phyloP scores from a whole-genome alignment of 2,329 filamentous ascomycete genomes.

The Nigrospora osmanthi region DNA sequence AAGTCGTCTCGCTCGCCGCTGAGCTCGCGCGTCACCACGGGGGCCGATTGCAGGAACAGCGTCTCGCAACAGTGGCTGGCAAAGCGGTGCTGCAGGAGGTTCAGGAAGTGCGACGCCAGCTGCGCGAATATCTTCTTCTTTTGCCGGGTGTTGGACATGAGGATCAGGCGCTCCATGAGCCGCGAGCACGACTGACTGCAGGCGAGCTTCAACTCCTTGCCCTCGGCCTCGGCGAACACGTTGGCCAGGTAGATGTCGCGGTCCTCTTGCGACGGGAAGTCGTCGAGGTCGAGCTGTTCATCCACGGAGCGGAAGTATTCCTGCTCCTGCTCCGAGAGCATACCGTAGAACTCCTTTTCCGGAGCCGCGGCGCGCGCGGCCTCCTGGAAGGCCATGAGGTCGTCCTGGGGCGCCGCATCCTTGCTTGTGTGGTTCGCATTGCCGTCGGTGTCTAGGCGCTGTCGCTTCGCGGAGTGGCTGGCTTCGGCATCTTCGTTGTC shows the following conservation, averaged over 20 bases:
- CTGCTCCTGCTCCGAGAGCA: conserved; percentile 87
- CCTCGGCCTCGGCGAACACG: conserved; percentile 77
- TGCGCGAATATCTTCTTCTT: conserved; percentile 81
- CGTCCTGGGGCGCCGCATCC: conserved; percentile 10
- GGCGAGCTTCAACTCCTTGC: conserved; percentile 92
- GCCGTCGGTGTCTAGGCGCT: conserved; percentile 14
- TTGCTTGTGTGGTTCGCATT: conserved; percentile 7
- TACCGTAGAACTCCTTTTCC: conserved; percentile 80
- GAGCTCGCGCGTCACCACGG: conserved; percentile 69
- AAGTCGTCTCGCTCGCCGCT: conserved; percentile 38
- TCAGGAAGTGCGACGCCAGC: conserved; percentile 79
- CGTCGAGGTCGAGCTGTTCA: conserved; percentile 81
- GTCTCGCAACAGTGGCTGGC: conserved; percentile 96
- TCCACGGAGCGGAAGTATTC: conserved; percentile 91
- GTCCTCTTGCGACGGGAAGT: conserved; percentile 73
- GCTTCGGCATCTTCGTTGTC: conserved; percentile 7
- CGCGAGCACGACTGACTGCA: conserved; percentile 94
- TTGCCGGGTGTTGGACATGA: conserved; percentile 69
- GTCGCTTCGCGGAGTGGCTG: conserved; percentile 15
- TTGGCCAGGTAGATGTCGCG: conserved; percentile 66
- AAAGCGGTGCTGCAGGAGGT: conserved; percentile 89
- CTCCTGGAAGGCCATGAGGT: conserved; percentile 7
- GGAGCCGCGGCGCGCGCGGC: conserved; percentile 8
- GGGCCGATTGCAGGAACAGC: conserved; percentile 77
- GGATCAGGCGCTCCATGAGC: conserved; percentile 83